Percentiles rank a stretch among this genome's conserved stretches.
phyloP scores from a whole-genome alignment of 2,329 filamentous ascomycete genomes.

The Sporothrix pallida region DNA sequence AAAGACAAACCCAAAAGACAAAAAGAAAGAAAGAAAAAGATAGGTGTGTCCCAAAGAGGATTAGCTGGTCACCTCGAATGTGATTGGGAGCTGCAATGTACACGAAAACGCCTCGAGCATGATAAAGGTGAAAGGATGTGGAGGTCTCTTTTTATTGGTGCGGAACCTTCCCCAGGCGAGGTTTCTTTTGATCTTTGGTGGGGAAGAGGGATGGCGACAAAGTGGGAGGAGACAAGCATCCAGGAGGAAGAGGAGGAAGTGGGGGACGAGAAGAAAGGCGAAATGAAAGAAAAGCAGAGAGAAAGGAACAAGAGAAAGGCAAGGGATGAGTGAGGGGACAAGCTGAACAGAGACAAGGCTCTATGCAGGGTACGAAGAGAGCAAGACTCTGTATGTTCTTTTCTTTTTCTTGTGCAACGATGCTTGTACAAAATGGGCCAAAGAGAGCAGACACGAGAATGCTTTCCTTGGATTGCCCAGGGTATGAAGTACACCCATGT shows the following conservation, averaged over 20 bases:
- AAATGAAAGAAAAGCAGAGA: not conserved
- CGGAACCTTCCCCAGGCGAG: slow-evolving; percentile 2
- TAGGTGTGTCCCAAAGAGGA: not conserved
- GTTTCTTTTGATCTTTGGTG: not conserved
- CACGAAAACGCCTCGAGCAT: not conserved
- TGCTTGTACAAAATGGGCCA: not conserved
- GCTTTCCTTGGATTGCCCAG: not conserved
- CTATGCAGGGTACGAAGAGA: not conserved
- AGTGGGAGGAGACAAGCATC: not conserved
- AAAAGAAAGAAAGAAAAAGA: not conserved
- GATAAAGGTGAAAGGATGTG: not conserved
- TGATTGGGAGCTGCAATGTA: not conserved
- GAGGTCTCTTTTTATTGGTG: not conserved
- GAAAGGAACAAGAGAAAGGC: not conserved
- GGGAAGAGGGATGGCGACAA: not conserved
- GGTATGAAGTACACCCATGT: not conserved
- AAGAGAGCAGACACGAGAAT: not conserved
- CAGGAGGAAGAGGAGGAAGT: not conserved
- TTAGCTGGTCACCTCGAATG: not conserved
- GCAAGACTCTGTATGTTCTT: not conserved
- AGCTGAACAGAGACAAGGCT: slow-evolving; percentile 17
- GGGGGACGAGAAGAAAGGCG: not conserved
- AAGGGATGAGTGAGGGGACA: slow-evolving; percentile 2
- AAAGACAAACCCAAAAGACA: not conserved
- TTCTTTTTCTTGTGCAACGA: slow-evolving; percentile 6